phyloP scores from a whole-genome alignment of 2,329 filamentous ascomycete genomes.

The Colletotrichum abscissum region DNA sequence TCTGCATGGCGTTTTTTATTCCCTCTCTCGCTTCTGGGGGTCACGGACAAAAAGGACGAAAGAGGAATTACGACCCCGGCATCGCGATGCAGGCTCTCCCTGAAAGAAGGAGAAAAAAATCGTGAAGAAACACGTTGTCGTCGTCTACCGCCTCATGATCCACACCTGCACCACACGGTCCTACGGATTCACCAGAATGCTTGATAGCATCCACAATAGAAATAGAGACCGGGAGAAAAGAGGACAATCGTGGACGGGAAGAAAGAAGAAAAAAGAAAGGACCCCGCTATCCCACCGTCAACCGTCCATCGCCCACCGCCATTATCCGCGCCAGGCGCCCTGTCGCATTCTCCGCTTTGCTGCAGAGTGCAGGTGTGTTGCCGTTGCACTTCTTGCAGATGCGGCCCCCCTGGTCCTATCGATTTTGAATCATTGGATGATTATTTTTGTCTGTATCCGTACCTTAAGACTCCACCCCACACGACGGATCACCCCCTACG shows the following conservation, averaged over 20 bases:
- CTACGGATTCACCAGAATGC: not conserved
- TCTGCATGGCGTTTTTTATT: not conserved
- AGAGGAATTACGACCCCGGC: not conserved
- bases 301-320: not conserved
- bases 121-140: not conserved
- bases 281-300: not conserved
- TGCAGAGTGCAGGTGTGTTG: not conserved
- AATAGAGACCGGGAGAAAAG: not conserved
- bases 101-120: not conserved
- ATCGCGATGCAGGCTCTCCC: not conserved
- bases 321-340: conserved; percentile 8
- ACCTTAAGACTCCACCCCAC: not conserved
- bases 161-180: not conserved
- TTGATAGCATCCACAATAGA: not conserved
- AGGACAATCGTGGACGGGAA: not conserved
- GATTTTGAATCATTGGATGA: not conserved
- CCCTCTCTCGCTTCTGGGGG: not conserved
- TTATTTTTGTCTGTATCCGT: not conserved
- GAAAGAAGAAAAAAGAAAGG: not conserved
- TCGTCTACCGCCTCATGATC: conserved; percentile 4
- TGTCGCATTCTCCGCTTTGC: conserved; percentile 1
- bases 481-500: too few relatives aligned
- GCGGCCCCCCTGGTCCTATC: not conserved
- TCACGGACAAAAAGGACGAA: not conserved
- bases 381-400: not conserved